phyloP scores from a whole-genome alignment of 2,329 filamentous ascomycete species.

The Hansfordia pulvinata region DNA sequence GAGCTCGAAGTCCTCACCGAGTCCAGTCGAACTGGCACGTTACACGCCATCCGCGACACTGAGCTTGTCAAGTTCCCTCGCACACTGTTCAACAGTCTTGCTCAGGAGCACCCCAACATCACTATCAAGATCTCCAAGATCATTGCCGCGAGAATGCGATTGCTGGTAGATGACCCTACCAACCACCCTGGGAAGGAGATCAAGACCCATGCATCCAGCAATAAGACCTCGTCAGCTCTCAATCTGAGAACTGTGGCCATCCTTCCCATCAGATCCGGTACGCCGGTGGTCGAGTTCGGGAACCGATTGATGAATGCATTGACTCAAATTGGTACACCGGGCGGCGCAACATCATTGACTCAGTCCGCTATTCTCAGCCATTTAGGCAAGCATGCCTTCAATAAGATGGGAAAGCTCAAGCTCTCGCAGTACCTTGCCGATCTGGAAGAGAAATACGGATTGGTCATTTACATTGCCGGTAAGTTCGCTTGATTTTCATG shows the following conservation, averaged over 20 bases:
- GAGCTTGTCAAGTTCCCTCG: slow-evolving; percentile 93
- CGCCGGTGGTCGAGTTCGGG: slow-evolving; percentile 93
- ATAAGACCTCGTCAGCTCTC: slow-evolving; percentile 68
- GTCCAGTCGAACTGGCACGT: slow-evolving; percentile 73
- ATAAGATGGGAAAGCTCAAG: slow-evolving; percentile 92
- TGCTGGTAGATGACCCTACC: slow-evolving; percentile 70
- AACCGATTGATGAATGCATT: slow-evolving; percentile 77
- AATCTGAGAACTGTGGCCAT: slow-evolving; percentile 90
- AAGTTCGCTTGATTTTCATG: slow-evolving; percentile 16
- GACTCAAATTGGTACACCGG: slow-evolving; percentile 75
- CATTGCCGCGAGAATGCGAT: slow-evolving; percentile 87
- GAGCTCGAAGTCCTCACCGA: slow-evolving; percentile 96
- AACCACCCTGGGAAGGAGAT: slow-evolving; percentile 51
- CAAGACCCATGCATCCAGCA: slow-evolving; percentile 41
- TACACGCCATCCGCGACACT: slow-evolving; percentile 93
- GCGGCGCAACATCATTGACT: slow-evolving; percentile 83
- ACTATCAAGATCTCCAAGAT: slow-evolving; percentile 99
- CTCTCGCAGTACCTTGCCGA: slow-evolving; percentile 92
- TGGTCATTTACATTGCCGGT: slow-evolving; percentile 87
- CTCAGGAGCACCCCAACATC: slow-evolving; percentile 92
- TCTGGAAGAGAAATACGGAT: slow-evolving; percentile 89
- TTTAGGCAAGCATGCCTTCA: slow-evolving; percentile 90
- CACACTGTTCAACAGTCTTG: slow-evolving; percentile 92
- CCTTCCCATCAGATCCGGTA: slow-evolving; percentile 77
- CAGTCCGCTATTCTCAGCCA: slow-evolving; percentile 92